Base-by-base conservation (phyloP, 2,329 filamentous ascomycete species). In the Daldinia eschscholtzii region DNA sequence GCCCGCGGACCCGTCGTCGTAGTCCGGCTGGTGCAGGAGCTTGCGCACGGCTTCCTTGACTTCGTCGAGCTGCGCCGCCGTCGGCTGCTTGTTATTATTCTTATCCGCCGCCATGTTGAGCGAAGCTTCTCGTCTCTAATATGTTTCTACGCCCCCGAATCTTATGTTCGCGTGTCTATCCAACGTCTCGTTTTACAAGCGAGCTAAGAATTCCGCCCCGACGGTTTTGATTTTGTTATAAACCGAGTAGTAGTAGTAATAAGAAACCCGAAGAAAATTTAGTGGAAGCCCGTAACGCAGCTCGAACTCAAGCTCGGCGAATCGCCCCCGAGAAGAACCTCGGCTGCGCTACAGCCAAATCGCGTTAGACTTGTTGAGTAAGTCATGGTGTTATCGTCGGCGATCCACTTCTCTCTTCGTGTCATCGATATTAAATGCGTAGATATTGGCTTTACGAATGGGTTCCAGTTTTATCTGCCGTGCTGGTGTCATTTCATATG, bases 1-100 rank as follows among this genome's bases (percentile, higher is more conserved):
- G 1, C 88, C 89, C 33, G 87, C 87, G 64, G 86, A 89, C 18
- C 88, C 89, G 78, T 91, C 88, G 73, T 91, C 89, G 76, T 90
- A 91, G 70, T 82, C 86, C 23, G 89, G 88, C 76, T 90, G 87
- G 68, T 86, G 81, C 53, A 89, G 79, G 61, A 88, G 82, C 28
- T 81, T 80, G 68, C 79, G 80, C 61, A 89, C 85, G 73, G 88
- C 86, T 72, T 83, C 82, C 56, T 83, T 83, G 72, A 89, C 87
- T 15, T 73, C 70, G 35, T 73, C 72, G 59, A 79, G 75, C 42
- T 78, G 74, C 9, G 72, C 67, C 1, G 70, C n/a, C 0, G 75
- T 72, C 57, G 72, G 73, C 53, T 67, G 69, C 37, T 57, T 46
- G 13, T 30, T 37, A 4, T 23, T 41, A 4, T n/a, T 48, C 10